phyloP scores from a whole-genome alignment of 108 stramenopile species.

The Cylindrotheca closterium region DNA sequence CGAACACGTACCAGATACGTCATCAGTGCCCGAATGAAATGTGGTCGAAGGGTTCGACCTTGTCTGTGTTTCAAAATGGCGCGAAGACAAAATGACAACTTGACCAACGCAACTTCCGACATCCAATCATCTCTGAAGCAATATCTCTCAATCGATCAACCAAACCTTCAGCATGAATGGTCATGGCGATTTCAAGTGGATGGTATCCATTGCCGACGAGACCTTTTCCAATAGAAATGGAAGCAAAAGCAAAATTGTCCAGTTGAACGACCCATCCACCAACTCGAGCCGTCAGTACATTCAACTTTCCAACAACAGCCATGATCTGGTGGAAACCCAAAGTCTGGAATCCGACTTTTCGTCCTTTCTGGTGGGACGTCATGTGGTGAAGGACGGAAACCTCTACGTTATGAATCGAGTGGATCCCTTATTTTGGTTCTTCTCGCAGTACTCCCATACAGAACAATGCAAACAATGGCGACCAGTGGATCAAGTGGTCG shows the following conservation, averaged over 20 bases:
- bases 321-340: conserved; percentile 54
- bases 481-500: conserved; percentile 61
- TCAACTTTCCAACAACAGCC: background rate
- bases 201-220: conserved; percentile 6
- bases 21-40: no score
- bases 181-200: conserved; percentile 4
- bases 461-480: conserved; percentile 43
- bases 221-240: background rate
- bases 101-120: background rate
- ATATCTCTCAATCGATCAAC: background rate
- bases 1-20: no score
- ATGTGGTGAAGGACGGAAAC: conserved; percentile 50
- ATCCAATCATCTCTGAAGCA: background rate
- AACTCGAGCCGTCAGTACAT: conserved; percentile 20
- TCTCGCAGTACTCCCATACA: conserved; percentile 22
- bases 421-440: conserved; percentile 66
- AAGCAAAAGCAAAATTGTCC: conserved; percentile 1
- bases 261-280: conserved; percentile 26
- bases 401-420: conserved; percentile 53
- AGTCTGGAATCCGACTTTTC: conserved; percentile 45
- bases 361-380: conserved; percentile 57
- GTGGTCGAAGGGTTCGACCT: no score
- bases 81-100: background rate
- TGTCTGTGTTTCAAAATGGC: background rate
- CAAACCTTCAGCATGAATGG: background rate